phyloP scores from a whole-genome alignment of 495 filamentous ascomycete genomes.

The Aspergillus incahuasiensis region DNA sequence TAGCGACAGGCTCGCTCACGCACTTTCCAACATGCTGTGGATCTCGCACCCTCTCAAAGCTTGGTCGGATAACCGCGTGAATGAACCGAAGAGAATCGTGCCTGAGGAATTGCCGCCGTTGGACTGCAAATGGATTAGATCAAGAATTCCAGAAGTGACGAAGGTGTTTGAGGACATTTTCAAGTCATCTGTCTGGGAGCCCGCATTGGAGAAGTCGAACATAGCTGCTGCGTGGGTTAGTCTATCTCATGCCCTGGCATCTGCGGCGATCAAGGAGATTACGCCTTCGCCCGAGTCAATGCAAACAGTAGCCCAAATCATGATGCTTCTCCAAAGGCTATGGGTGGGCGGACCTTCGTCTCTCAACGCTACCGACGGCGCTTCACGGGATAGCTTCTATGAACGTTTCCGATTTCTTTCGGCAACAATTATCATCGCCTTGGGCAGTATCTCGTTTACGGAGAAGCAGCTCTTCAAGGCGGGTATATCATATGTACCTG shows the following conservation, averaged over 20 bases:
- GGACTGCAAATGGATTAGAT: conserved; percentile 85
- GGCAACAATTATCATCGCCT: conserved; percentile 53
- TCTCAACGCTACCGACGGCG: conserved; percentile 29
- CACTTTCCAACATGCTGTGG: conserved; percentile 66
- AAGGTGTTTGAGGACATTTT: conserved; percentile 61
- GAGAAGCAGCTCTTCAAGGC: conserved; percentile 60
- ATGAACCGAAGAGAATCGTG: conserved; percentile 51
- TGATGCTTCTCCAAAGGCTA: conserved; percentile 60
- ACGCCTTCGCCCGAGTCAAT: conserved; percentile 81
- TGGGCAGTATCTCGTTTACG: conserved; percentile 73
- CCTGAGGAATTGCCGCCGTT: conserved; percentile 71
- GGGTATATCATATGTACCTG: conserved; percentile 39
- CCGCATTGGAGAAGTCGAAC: conserved; percentile 36
- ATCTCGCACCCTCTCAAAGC: conserved; percentile 51
- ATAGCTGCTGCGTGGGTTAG: conserved; percentile 61
- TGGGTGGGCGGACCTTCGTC: conserved; percentile 51
- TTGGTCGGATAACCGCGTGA: conserved; percentile 70
- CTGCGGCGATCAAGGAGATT: conserved; percentile 83
- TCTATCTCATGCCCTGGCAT: conserved; percentile 63
- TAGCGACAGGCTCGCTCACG: conserved; percentile 52
- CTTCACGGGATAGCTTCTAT: conserved; percentile 46
- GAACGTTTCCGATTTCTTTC: conserved; percentile 58
- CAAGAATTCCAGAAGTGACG: conserved; percentile 57
- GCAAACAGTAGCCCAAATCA: conserved; percentile 66
- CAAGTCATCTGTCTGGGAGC: conserved; percentile 48